Conservation (phyloP, 2,329 filamentous ascomycete genomes). For the Aureobasidium sp. region DNA sequence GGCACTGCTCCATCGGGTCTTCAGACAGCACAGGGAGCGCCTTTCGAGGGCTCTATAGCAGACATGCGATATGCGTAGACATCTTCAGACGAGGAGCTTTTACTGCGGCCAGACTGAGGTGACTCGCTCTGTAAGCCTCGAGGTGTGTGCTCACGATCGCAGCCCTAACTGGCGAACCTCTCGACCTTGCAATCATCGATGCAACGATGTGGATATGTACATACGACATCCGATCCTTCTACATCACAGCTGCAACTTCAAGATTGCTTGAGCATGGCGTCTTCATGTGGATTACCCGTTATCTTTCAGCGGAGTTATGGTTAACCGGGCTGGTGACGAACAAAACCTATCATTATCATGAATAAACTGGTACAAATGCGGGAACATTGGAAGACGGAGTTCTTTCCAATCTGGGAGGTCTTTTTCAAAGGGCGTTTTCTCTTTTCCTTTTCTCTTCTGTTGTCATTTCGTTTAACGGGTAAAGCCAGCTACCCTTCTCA, state of each 20-base stretch:
- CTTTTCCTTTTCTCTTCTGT: not conserved
- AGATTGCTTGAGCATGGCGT: not conserved
- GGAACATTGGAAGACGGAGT: not conserved
- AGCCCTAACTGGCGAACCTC: not conserved
- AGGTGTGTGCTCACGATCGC: not conserved
- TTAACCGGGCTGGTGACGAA: not conserved
- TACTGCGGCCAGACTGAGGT: not conserved
- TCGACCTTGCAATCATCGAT: not conserved
- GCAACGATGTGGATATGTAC: not conserved
- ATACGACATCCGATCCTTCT: not conserved
- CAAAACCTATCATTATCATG: not conserved
- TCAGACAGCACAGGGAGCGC: constrained; percentile 1
- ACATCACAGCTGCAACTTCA: not conserved
- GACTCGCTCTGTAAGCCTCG: not conserved
- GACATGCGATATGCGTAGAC: constrained; percentile 7
- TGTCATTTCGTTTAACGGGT: not conserved
- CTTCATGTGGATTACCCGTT: not conserved
- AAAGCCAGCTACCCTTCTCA: not conserved
- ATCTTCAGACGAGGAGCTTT: not conserved
- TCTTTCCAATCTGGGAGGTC: not conserved
- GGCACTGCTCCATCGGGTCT: not conserved
- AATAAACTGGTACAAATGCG: not conserved
- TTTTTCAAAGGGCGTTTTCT: not conserved
- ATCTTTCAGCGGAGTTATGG: not conserved
- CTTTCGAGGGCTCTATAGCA: constrained; percentile 1